These are phyloP conservation scores for Astrothelium subdiscretum DNA, from an alignment of 495 filamentous ascomycete genomes.

Conservation along the genomic window DNA sequence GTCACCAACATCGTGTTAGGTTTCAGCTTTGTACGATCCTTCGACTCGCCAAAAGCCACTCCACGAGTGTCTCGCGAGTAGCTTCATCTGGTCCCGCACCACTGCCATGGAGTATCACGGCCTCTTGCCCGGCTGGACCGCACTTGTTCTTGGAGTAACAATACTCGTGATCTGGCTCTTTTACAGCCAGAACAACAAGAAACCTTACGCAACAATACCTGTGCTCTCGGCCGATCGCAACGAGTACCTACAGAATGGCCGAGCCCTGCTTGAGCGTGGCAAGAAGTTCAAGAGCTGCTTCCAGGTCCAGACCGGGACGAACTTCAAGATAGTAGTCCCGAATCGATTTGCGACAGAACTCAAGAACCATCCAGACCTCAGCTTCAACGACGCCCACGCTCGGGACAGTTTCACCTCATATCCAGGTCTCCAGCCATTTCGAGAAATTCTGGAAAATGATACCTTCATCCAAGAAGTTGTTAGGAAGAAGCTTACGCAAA, in stretches of 20 bases:
- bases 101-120: slow-evolving; percentile 1
- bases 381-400: slow-evolving; percentile 5
- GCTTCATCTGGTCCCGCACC: background rate
- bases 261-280: background rate
- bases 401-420: slow-evolving; percentile 1
- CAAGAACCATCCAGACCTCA: slow-evolving; percentile 7
- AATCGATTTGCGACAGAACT: slow-evolving; percentile 7
- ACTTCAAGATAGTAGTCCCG: slow-evolving; percentile 7
- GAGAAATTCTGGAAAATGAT: background rate
- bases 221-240: background rate
- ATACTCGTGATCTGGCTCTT: slow-evolving; percentile 1
- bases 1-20: background rate
- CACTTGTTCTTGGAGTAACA: slow-evolving; percentile 1
- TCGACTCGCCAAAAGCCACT: slow-evolving; percentile 1
- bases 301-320: slow-evolving; percentile 6
- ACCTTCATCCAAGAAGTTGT: slow-evolving; percentile 6
- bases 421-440: slow-evolving; percentile 4
- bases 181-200: slow-evolving; percentile 1
- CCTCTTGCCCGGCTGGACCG: background rate
- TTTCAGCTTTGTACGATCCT: background rate
- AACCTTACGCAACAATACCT: slow-evolving; percentile 1
- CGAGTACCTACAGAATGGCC: background rate
- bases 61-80: background rate
- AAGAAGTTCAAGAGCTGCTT: slow-evolving; percentile 4
- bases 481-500: slow-evolving; percentile 6